Conservation (phyloP, 208 protist species). For the Crithidia thermophila region DNA sequence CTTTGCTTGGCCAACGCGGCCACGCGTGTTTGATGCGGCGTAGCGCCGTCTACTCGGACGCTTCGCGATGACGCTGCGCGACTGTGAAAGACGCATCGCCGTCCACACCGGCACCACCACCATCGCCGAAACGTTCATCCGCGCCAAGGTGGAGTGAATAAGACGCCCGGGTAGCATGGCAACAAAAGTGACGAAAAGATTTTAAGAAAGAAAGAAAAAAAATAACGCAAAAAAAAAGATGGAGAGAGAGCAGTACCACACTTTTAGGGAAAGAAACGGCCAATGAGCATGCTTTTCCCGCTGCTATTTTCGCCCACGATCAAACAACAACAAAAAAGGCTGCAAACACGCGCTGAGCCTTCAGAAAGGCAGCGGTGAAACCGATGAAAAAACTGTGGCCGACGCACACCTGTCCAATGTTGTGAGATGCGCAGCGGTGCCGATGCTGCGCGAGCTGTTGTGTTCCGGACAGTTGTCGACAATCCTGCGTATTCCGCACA, state of each 20-base stretch:
- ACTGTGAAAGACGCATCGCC: neutral
- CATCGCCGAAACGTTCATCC: neutral
- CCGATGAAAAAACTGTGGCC: too few species aligned
- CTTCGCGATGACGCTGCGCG: neutral
- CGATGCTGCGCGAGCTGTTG: too few species aligned
- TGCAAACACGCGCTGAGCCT: too few species aligned
- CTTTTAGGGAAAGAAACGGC: too few species aligned
- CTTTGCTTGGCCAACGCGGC: slow-evolving; percentile 48
- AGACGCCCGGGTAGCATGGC: neutral
- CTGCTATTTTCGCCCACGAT: neutral
- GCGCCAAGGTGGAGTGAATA: neutral
- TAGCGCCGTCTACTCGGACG: slow-evolving; percentile 58
- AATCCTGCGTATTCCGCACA: too few species aligned
- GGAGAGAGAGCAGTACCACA: too few species aligned
- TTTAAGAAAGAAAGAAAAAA: neutral
- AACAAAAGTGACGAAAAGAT: neutral
- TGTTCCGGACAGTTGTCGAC: too few species aligned
- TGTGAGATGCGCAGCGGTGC: too few species aligned
- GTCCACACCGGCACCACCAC: neutral
- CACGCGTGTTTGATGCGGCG: slow-evolving; percentile 61
- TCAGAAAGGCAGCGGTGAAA: too few species aligned
- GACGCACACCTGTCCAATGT: too few species aligned
- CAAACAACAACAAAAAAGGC: too few species aligned
- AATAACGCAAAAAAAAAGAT: neutral
- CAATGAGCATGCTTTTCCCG: neutral